phyloP scores from a whole-genome alignment of 306 rosid genomes.

The Cotoneaster glaucophyllus region DNA sequence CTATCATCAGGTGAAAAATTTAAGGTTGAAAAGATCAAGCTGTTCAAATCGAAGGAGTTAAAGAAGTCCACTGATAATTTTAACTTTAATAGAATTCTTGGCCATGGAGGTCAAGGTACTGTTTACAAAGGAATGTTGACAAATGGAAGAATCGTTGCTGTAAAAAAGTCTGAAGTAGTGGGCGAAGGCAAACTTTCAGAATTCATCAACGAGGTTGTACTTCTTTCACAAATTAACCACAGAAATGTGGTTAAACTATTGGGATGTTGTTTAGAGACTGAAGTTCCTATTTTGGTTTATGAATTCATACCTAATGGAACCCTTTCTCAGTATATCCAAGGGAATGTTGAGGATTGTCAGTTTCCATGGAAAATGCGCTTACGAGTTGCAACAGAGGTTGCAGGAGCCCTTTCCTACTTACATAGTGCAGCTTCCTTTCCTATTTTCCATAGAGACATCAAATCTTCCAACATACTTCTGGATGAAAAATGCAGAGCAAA shows the following conservation, averaged over 20 bases:
- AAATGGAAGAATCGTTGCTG: conserved; percentile 13
- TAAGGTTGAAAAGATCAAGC: neutral
- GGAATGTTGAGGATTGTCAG: neutral
- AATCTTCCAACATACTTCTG: conserved; percentile 11
- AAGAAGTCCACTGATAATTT: conserved; percentile 10
- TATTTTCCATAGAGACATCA: conserved; percentile 12
- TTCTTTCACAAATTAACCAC: conserved; percentile 10
- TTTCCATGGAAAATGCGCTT: conserved; percentile 15
- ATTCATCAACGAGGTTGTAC: conserved; percentile 1
- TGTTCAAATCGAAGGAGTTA: neutral
- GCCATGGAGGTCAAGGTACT: conserved; percentile 22
- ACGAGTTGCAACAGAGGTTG: conserved; percentile 1
- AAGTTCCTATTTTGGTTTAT: conserved; percentile 16
- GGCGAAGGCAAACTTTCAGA: neutral
- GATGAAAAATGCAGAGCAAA: conserved; percentile 20
- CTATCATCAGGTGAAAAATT: neutral
- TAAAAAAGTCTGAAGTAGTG: neutral
- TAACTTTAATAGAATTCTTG: conserved; percentile 3
- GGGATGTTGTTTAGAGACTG: conserved; percentile 15
- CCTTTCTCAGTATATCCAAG: conserved; percentile 1
- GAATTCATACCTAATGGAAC: conserved; percentile 15
- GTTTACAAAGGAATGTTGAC: conserved; percentile 3
- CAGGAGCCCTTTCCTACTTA: conserved; percentile 14
- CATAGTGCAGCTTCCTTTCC: conserved; percentile 13
- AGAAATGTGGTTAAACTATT: neutral